These are phyloP conservation scores for Klebsormidium nitens DNA, from an alignment of 139 green algal genomes.

Conservation along the genomic window DNA sequence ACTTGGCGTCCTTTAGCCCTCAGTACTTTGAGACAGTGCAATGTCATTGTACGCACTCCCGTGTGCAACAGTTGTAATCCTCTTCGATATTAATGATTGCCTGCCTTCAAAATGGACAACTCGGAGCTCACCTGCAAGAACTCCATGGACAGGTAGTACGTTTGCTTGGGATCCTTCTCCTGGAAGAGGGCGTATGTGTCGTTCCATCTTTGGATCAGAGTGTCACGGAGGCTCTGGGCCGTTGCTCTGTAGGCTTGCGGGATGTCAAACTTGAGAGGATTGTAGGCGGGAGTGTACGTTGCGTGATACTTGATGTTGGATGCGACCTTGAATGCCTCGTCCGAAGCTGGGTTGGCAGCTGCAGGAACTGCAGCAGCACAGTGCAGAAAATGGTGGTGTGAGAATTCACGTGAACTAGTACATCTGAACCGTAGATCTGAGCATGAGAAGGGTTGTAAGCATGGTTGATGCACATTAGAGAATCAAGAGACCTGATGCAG, in stretches of 20 bases:
- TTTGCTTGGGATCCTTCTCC: conserved; percentile 77
- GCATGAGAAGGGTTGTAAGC: no score
- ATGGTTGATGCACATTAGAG: no score
- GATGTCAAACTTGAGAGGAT: conserved; percentile 2
- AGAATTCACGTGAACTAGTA: no score
- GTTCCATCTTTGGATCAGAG: conserved; percentile 35
- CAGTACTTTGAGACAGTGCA: not conserved
- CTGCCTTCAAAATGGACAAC: not conserved
- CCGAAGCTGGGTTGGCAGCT: conserved; percentile 9
- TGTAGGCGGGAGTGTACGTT: conserved; percentile 18
- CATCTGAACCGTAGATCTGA: no score
- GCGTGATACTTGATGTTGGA: conserved; percentile 36
- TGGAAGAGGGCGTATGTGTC: conserved; percentile 43
- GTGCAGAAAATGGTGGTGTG: no score
- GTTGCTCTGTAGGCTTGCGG: conserved; percentile 23
- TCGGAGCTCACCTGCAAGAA: conserved; percentile 62
- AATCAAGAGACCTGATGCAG: no score
- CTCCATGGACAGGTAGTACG: conserved; percentile 95
- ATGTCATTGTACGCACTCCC: not conserved
- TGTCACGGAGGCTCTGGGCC: conserved; percentile 26
- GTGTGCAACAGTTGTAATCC: not conserved
- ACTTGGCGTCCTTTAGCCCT: not conserved
- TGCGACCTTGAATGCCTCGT: conserved; percentile 11
- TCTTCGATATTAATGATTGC: not conserved
- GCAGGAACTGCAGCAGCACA: conserved; percentile 22